Evolutionary conservation across 768 basidiomycete species (phyloP), one percentile per base, ranked within the genome.

Genomic region (Leccinum truebloodii): DNA sequence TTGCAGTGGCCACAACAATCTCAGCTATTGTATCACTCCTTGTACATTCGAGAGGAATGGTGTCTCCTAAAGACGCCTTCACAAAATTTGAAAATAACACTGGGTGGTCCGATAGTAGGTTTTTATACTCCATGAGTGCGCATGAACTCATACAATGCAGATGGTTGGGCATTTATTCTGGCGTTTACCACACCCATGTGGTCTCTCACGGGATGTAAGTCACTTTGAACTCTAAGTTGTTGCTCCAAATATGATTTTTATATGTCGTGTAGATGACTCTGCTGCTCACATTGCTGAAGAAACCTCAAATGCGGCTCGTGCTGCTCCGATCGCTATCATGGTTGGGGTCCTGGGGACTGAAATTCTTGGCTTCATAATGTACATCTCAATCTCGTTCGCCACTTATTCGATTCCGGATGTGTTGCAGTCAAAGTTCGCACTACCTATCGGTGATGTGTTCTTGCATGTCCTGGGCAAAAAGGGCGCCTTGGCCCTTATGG

Each of bases 231-330:
- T 52, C 14, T 20, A 12, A n/a, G 22, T 12, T 2, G 16, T 8
- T 18, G 20, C 20, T 22, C 44, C 44, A 22, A 22, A 46, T 10
- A 22, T 12, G 18, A 2, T 35, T 26, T 16, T 12, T 50, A 20
- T 50, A 24, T 54, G 22, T 53, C 26, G 37, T 13, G 64, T 24
- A 81, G 80, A 80, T 39, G 79, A 82, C 64, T 82, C 80, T 20
- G 80, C 78, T 10, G 81, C 76, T 6, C 79, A 80, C 57, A 79
- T 82, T 18, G 73, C 81, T 3, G 80, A 80, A 61, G 79, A 82
- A 70, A 77, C 75, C 0, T 69, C 79, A 6, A 76, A 77, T 48
- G 77, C 78, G n/a, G 76, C 79, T 4, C 67, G 71, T 24, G 77
- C 78, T 13, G 80, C 77, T 22, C 80, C 81, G 6, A 73, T 81